Evolutionary conservation across 306 rosid species (phyloP), one percentile per base, ranked within the genome.

Genomic region (Citrullus amarus): DNA sequence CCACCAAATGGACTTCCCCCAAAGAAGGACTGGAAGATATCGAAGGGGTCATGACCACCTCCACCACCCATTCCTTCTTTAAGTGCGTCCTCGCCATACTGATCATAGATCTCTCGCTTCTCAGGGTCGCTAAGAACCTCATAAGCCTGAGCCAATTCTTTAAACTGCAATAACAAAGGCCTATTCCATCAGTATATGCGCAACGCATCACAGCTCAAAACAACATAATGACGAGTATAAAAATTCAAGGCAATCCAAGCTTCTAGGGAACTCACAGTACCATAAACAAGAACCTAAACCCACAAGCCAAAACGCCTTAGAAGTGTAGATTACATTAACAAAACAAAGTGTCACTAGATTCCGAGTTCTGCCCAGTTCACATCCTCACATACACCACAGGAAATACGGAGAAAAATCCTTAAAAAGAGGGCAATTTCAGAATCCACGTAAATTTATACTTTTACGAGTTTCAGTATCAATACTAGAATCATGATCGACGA

Each of bases 81-180:
- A 7, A 93, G 97, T 0, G 93, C 98, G 58, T 93, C 98, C 85
- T 93, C 98, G n/a, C 97, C 97, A 50, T 91, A 93, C 46, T 91
- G 88, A 68, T 93, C 98, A 41, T 93, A 93, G 32, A 91, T 84
- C 60, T 90, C 97, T 75, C 98, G 97, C 78, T 93, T 93, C 78
- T 93, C 97, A 2, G 97, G 92, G 36, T 93, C 96, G 73, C 93
- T 91, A 77, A 93, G 83, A 59, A 91, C 93, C 75, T 90, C 97
- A 83, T 91, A 93, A 4, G 98, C 97, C 80, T 93, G 97, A 28
- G 92, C 93, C 78, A 93, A 81, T 86, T 93, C 98, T 65, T 93
- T 93, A 56, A 93, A 93, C 97, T 93, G 81, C 72, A 15, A 51
- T n/a, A 43, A 8, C 4, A 51, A 65, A 44, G 72, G 5, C 51